Evolutionary conservation across 2,329 filamentous ascomycete genomes (phyloP).

Genomic region (Colletotrichum sp.): DNA sequence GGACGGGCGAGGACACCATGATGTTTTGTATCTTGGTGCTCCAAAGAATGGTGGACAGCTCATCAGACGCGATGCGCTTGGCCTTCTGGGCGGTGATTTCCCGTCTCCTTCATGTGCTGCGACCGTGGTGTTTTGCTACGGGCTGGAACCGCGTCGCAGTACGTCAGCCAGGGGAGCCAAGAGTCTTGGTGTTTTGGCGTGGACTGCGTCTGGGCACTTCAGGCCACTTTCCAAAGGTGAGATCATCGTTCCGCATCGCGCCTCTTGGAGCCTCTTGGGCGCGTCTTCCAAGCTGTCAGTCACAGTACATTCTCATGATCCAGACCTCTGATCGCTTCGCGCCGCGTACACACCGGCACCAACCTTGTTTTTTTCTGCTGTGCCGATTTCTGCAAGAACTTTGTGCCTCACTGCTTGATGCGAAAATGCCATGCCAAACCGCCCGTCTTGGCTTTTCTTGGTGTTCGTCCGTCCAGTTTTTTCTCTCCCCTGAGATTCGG

Average conservation of each 20-base stretch:
- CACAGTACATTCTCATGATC: fast-evolving
- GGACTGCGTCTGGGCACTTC: neutral
- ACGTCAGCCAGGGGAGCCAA: conserved; percentile 18
- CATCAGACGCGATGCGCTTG: neutral
- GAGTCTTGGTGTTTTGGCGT: conserved; percentile 14
- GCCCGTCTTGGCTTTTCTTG: conserved; percentile 10
- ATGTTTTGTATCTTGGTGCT: neutral
- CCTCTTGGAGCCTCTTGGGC: neutral
- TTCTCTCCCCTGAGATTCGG: neutral
- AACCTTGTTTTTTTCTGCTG: neutral
- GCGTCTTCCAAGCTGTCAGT: neutral
- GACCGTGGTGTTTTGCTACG: neutral
- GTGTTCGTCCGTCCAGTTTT: neutral
- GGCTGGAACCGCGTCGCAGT: neutral
- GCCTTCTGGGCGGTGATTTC: conserved; percentile 11
- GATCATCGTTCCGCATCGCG: neutral
- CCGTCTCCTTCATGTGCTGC: neutral
- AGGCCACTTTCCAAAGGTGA: neutral
- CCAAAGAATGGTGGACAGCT: neutral
- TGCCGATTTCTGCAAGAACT: neutral
- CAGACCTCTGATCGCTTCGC: neutral
- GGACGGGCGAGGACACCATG: neutral
- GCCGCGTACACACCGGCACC: neutral
- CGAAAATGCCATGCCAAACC: neutral
- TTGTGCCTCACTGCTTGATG: neutral